Evolutionary conservation across 2,329 filamentous ascomycete species (phyloP).

Genomic region (Ascochyta pisi): DNA sequence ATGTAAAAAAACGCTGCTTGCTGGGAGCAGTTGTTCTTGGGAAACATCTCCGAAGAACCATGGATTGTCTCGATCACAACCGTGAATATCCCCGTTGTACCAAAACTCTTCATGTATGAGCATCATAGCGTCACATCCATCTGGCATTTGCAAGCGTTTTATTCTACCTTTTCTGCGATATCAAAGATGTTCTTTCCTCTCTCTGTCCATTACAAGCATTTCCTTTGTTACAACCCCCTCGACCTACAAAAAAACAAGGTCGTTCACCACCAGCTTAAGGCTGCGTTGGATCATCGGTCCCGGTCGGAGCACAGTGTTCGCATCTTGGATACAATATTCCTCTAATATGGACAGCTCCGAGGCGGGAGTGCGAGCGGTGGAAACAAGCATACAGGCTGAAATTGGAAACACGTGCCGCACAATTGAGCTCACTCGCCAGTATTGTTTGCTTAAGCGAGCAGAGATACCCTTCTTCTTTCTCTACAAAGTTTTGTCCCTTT

Average conservation of each 20-base stretch:
- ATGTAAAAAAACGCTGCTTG: constrained; percentile 31
- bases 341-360: constrained; percentile 44
- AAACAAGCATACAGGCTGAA: constrained; percentile 41
- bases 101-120: constrained; percentile 48
- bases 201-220: constrained; percentile 41
- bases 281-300: constrained; percentile 23
- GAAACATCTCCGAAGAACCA: constrained; percentile 24
- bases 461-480: constrained; percentile 45
- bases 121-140: constrained; percentile 49
- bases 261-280: constrained; percentile 19
- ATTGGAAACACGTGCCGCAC: constrained; percentile 43
- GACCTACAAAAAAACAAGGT: constrained; percentile 34
- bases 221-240: constrained; percentile 43
- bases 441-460: constrained; percentile 46
- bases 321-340: constrained; percentile 29
- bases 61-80: constrained; percentile 19
- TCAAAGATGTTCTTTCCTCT: constrained; percentile 39
- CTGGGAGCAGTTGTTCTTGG: constrained; percentile 24
- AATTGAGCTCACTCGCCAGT: constrained; percentile 43
- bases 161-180: constrained; percentile 41
- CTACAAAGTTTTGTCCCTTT: constrained; percentile 11
- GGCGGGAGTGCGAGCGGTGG: constrained; percentile 32
- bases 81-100: constrained; percentile 42
- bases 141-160: constrained; percentile 49
- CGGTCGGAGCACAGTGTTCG: constrained; percentile 24